These are phyloP conservation scores for Aspergillus brunneoviolaceus DNA, from an alignment of 2,329 filamentous ascomycete species.

Conservation along the genomic window DNA sequence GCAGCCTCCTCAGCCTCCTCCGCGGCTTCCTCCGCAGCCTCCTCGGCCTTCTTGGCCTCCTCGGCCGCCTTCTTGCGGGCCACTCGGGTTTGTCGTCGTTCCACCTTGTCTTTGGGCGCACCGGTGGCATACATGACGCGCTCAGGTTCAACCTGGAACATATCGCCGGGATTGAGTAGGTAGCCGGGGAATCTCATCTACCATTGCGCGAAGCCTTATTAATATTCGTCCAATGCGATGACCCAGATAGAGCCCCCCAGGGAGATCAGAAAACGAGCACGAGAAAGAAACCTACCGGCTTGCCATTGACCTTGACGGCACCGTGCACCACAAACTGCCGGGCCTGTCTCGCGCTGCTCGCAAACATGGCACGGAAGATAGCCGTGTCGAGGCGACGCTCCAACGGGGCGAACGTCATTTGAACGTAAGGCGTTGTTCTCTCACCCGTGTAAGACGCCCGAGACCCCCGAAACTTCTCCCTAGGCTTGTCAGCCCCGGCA, in stretches of 20 bases:
- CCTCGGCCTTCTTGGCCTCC: conserved; percentile 20
- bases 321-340: conserved; percentile 93
- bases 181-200: conserved; percentile 93
- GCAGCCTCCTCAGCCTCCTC: conserved; percentile 20
- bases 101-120: conserved; percentile 58
- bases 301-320: conserved; percentile 91
- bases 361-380: conserved; percentile 89
- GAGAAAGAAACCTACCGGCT: conserved; percentile 64
- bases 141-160: conserved; percentile 93
- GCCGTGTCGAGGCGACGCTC: conserved; percentile 93
- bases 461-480: too few species aligned
- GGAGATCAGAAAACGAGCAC: neutral
- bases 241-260: neutral
- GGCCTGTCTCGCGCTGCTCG: conserved; percentile 88
- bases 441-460: too few species aligned
- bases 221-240: conserved; percentile 1
- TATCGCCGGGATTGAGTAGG: conserved; percentile 91
- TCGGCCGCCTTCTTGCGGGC: conserved; percentile 25
- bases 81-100: conserved; percentile 40
- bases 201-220: conserved; percentile 2
- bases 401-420: conserved; percentile 90
- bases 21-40: conserved; percentile 24
- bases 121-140: conserved; percentile 87
- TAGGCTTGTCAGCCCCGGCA: too few species aligned
- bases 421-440: conserved; percentile 71